These are phyloP conservation scores for Trypanosoma rangeli DNA, from an alignment of 208 protist genomes.

Conservation along the genomic window DNA sequence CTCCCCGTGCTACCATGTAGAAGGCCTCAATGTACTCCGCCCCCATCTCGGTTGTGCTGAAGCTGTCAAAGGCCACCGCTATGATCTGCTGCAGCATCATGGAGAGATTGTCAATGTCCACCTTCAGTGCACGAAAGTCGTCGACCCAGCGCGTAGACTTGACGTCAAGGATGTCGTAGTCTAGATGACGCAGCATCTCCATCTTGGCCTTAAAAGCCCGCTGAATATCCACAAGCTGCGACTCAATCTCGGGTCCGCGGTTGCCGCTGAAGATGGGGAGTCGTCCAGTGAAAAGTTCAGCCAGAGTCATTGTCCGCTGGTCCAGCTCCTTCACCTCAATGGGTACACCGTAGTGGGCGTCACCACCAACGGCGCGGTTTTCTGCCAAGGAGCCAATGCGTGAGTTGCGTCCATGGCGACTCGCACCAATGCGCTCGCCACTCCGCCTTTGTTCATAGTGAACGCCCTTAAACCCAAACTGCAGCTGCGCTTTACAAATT, in stretches of 20 bases:
- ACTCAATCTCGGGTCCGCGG: conserved; percentile 94
- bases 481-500: conserved; percentile 96
- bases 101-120: conserved; percentile 96
- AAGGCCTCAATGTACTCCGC: conserved; percentile 97
- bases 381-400: conserved; percentile 2
- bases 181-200: conserved; percentile 86
- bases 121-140: conserved; percentile 96
- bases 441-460: conserved; percentile 15
- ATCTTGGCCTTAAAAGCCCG: conserved; percentile 92
- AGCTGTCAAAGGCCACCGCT: conserved; percentile 93
- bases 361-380: conserved; percentile 3
- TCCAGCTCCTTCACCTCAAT: conserved; percentile 79
- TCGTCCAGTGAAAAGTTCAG: conserved; percentile 56
- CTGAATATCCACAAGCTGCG: conserved; percentile 95
- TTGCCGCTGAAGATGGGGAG: conserved; percentile 95
- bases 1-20: conserved; percentile 92
- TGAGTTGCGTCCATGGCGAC: conserved; percentile 27
- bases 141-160: conserved; percentile 97
- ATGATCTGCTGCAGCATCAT: conserved; percentile 98
- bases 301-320: conserved; percentile 28
- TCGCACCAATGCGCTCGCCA: conserved; percentile 22
- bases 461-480: conserved; percentile 93
- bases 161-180: conserved; percentile 97
- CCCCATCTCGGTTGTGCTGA: conserved; percentile 87
- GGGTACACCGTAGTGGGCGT: conserved; percentile 28